Evolutionary conservation across 192 early-diverging fungal species (phyloP).

Genomic region (Haplosporangium gracile): DNA sequence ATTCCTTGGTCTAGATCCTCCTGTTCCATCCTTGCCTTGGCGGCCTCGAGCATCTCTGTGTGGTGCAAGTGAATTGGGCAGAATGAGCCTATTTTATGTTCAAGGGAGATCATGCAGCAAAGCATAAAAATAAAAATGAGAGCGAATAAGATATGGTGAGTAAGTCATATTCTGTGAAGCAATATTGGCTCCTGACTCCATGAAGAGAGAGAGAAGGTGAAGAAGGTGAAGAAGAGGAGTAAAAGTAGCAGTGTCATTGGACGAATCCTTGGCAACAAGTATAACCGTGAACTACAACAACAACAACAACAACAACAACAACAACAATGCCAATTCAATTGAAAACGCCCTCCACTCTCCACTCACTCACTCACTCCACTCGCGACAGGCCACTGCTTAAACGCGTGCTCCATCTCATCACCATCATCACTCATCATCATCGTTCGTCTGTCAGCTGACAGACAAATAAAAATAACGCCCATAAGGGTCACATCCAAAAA

Average conservation of each 20-base stretch:
- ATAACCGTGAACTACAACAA: background rate
- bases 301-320: background rate
- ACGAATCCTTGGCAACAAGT: background rate
- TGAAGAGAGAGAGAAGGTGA: background rate
- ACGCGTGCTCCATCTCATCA: constrained; percentile 6
- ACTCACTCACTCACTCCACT: background rate
- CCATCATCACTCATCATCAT: background rate
- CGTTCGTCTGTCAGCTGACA: background rate
- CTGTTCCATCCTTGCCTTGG: constrained; percentile 41
- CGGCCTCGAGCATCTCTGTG: constrained; percentile 53
- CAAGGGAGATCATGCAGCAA: background rate
- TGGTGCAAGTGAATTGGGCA: constrained; percentile 56
- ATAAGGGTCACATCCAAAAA: background rate
- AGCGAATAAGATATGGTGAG: constrained; percentile 8
- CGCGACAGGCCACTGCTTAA: constrained; percentile 1
- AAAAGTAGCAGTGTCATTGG: background rate
- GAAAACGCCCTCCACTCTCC: background rate
- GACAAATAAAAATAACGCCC: background rate
- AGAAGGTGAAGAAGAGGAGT: background rate
- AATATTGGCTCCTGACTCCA: background rate
- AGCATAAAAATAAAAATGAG: background rate
- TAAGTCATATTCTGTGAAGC: background rate
- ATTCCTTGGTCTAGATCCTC: constrained; percentile 17
- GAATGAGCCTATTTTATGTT: constrained; percentile 38
- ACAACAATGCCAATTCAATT: background rate